These are phyloP conservation scores for Agrostemma githago DNA, from an alignment of 148 eudicot species.

Conservation along the genomic window DNA sequence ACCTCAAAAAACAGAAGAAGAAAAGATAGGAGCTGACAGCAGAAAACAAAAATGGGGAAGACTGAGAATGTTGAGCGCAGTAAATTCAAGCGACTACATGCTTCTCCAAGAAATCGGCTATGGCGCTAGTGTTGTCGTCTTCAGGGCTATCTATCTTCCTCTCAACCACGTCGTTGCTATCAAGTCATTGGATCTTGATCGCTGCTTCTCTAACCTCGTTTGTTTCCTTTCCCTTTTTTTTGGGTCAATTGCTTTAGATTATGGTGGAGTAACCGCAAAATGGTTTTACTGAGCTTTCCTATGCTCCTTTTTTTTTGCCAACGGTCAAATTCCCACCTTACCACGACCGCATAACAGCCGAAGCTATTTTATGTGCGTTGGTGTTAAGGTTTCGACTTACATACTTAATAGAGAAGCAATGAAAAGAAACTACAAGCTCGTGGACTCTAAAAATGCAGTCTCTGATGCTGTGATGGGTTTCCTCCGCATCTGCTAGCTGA, in stretches of 20 bases:
- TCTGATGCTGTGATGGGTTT: too few species aligned
- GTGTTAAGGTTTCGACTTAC: too few species aligned
- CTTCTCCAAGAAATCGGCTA: constrained; percentile 79
- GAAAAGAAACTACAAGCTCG: too few species aligned
- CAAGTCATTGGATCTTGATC: constrained; percentile 98
- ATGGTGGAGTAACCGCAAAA: too few species aligned
- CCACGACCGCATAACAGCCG: too few species aligned
- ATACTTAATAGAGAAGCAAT: too few species aligned
- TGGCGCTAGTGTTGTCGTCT: constrained; percentile 90
- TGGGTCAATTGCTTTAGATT: background rate
- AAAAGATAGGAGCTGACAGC: background rate
- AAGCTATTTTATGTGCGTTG: too few species aligned
- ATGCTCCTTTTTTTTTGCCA: too few species aligned
- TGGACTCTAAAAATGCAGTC: too few species aligned
- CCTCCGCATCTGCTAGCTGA: too few species aligned
- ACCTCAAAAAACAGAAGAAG: background rate
- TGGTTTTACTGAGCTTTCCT: too few species aligned
- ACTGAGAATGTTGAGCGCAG: background rate
- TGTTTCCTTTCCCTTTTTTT: background rate
- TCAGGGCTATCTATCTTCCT: constrained; percentile 81
- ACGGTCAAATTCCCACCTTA: too few species aligned
- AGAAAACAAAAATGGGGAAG: background rate
- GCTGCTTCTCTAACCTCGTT: constrained; percentile 86
- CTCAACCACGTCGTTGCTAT: constrained; percentile 79
- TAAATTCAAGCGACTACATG: constrained; percentile 50